Base-by-base conservation (phyloP, 2,329 filamentous ascomycete genomes). In the Emydomyces testavorans region DNA sequence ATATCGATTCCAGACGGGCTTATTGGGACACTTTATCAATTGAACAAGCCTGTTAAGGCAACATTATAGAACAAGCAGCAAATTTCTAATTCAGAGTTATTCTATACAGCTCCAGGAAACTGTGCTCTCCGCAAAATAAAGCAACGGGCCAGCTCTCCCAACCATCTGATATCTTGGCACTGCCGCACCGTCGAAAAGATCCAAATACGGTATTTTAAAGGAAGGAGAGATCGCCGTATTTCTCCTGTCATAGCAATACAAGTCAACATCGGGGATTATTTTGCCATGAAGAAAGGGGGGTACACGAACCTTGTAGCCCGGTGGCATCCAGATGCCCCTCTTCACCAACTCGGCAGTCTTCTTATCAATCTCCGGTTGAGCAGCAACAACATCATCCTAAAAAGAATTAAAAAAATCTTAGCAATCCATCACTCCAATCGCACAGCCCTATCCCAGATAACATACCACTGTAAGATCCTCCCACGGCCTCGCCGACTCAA, bases 301-400 rank as follows among this genome's bases (percentile, higher is more conserved):
- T 21, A 24, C 6, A 71, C 82, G 62, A 75, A 90, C 90, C 87
- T 95, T 94, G 85, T 98, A 98, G 67, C 92, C 92, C 56, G 92
- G 89, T 65, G 94, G 89, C 75, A 82, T 79, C 92, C 92, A 98
- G 80, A 88, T 86, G 70, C 90, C 90, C 83, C 93, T 95, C 71
- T 86, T 86, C 57, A 98, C 89, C 67, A 98, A 80, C 74, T 92
- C 82, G 62, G 82, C 74, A 61, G 90, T 94, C 79, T 93, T 93
- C 80, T 94, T 82, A 74, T 96, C 90, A 70, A 98, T 95, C 59
- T 94, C 90, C 62, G 92, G 89, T 70, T 89, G 86, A 61, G 90
- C 92, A 60, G 85, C 80, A 54, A 85, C 86, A 69, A 98, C 85
- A 65, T 98, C 92, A 69, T 96, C 92, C 87, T 94, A 62, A 47